Percentiles rank a stretch among this genome's conserved stretches.
These are phyloP conservation scores for Clonostachys sp. DNA, from an alignment of 2,329 filamentous ascomycete species.

Conservation along the genomic window DNA sequence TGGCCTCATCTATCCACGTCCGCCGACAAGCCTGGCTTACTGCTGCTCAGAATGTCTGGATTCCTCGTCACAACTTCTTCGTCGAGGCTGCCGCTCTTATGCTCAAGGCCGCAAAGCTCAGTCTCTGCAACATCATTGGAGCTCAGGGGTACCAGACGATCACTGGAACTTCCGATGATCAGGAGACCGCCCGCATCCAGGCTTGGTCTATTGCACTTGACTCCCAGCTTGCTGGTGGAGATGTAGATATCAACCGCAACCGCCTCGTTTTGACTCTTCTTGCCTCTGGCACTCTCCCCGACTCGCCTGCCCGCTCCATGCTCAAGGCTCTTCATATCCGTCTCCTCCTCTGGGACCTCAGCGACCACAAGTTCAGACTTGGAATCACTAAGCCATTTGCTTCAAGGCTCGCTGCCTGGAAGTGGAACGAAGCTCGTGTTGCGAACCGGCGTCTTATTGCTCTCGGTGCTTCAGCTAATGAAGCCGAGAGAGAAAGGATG, in stretches of 20 bases:
- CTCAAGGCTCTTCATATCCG: constrained; percentile 87
- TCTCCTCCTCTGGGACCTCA: constrained; percentile 78
- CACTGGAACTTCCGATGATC: constrained; percentile 76
- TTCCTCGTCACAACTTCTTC: constrained; percentile 81
- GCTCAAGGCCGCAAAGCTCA: constrained; percentile 78
- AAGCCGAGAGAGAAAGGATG: constrained; percentile 43
- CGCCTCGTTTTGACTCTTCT: constrained; percentile 81
- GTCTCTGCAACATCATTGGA: constrained; percentile 73
- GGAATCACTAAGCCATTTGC: constrained; percentile 65
- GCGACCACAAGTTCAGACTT: constrained; percentile 61
- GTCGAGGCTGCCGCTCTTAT: constrained; percentile 78
- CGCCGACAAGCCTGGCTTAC: constrained; percentile 89
- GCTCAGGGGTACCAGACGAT: constrained; percentile 71
- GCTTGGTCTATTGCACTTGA: constrained; percentile 93
- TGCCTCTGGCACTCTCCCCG: constrained; percentile 80
- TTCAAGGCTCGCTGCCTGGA: constrained; percentile 66
- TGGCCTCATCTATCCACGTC: constrained; percentile 79
- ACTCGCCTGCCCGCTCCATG: constrained; percentile 80
- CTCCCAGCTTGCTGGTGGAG: constrained; percentile 86
- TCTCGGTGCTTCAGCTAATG: constrained; percentile 11
- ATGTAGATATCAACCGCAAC: constrained; percentile 84
- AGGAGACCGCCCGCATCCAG: constrained; percentile 82
- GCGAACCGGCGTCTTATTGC: constrained; percentile 42
- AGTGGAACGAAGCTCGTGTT: constrained; percentile 77
- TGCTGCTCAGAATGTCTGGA: constrained; percentile 86